These are phyloP conservation scores for Mortierella sp. DNA, from an alignment of 371 early-diverging fungal genomes.

Conservation along the genomic window DNA sequence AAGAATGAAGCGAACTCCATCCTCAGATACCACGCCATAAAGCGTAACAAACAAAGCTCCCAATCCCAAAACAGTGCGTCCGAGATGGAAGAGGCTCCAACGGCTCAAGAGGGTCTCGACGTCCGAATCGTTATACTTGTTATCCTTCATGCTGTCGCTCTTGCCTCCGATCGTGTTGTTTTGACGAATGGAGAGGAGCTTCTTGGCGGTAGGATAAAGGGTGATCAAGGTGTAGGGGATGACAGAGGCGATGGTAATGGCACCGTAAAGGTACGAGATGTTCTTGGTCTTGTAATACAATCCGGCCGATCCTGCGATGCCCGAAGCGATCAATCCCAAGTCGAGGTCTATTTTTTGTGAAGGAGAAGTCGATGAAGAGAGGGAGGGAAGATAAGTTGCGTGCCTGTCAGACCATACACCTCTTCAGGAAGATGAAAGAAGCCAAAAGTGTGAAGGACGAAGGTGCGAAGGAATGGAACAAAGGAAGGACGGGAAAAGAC, in stretches of 20 bases:
- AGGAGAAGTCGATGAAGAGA: not conserved
- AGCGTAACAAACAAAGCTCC: conserved; percentile 27
- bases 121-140: conserved; percentile 30
- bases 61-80: conserved; percentile 30
- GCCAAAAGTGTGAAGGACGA: too few relatives aligned
- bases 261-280: conserved; percentile 40
- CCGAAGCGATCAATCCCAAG: conserved; percentile 2
- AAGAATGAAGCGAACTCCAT: conserved; percentile 37
- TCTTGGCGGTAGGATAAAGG: conserved; percentile 33
- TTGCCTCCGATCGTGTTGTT: conserved; percentile 39
- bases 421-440: not conserved
- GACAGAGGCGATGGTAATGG: conserved; percentile 24
- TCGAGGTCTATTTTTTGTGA: conserved; percentile 28
- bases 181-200: conserved; percentile 47
- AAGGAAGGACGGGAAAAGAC: too few relatives aligned
- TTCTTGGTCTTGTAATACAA: conserved; percentile 52
- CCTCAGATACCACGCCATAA: conserved; percentile 37
- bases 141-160: conserved; percentile 45
- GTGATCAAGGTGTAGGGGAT: conserved; percentile 33
- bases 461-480: not conserved
- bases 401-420: too few relatives aligned
- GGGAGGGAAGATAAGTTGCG: not conserved
- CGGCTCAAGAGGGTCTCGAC: conserved; percentile 33
- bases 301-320: conserved; percentile 25
- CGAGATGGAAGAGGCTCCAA: conserved; percentile 38